Evolutionary conservation across 495 filamentous ascomycete species (phyloP).

Genomic region (Aspergillus incahuasiensis): DNA sequence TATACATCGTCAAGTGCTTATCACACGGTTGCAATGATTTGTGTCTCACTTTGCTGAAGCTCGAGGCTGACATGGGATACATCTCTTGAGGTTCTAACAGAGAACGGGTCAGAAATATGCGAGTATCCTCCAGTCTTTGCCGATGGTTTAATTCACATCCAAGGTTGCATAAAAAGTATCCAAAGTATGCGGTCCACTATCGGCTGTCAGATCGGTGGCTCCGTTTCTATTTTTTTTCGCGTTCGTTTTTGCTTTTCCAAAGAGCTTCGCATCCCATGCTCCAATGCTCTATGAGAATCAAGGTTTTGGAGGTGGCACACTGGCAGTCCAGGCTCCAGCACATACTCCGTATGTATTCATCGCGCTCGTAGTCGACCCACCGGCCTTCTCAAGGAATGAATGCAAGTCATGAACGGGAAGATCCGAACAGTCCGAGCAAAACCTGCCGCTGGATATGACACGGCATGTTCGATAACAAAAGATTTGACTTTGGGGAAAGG

Average conservation of each 20-base stretch:
- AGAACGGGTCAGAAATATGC: constrained; percentile 21
- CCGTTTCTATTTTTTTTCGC: not conserved
- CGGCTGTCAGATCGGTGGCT: not conserved
- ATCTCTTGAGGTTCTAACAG: constrained; percentile 5
- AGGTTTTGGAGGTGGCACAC: constrained; percentile 8
- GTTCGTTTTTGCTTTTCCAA: constrained; percentile 3
- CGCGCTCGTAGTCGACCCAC: constrained; percentile 8
- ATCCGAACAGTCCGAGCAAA: constrained; percentile 19
- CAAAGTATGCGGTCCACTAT: constrained; percentile 7
- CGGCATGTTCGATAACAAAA: constrained; percentile 23
- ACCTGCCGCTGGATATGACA: constrained; percentile 6
- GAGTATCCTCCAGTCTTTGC: not conserved
- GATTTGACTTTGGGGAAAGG: constrained; percentile 1
- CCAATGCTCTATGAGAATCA: constrained; percentile 1
- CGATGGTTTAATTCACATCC: constrained; percentile 10
- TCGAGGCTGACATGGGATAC: constrained; percentile 3
- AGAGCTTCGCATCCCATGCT: not conserved
- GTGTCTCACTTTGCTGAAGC: not conserved
- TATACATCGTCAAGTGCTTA: constrained; percentile 10
- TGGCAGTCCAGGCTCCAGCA: not conserved
- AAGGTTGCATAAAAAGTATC: constrained; percentile 20
- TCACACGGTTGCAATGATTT: not conserved
- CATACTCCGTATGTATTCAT: constrained; percentile 19
- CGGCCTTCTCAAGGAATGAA: constrained; percentile 6
- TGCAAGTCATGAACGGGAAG: constrained; percentile 24